Evolutionary conservation across 148 eudicot genomes (phyloP).

Genomic region (Mesembryanthemum crystallinum): DNA sequence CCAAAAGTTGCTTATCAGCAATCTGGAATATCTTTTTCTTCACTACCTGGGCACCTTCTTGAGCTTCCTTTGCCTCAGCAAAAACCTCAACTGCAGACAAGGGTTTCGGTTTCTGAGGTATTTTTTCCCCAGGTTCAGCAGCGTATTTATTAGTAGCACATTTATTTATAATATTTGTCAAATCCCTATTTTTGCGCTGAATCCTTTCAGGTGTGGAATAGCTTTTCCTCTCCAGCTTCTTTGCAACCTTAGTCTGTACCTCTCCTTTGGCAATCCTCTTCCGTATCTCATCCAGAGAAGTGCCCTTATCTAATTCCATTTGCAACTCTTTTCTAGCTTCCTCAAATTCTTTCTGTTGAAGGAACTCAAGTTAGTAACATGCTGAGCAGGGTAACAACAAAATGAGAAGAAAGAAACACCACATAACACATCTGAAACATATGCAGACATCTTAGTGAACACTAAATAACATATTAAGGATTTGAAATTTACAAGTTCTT

Average conservation of each 20-base stretch:
- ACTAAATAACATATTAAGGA: slow-evolving; percentile 1
- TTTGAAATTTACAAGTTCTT: slow-evolving; percentile 50
- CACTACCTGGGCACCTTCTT: slow-evolving; percentile 36
- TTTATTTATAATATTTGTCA: slow-evolving; percentile 58
- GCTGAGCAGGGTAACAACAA: background rate
- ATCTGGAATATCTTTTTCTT: slow-evolving; percentile 58
- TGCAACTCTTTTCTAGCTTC: slow-evolving; percentile 86
- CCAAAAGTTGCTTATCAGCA: slow-evolving; percentile 81
- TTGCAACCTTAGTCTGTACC: slow-evolving; percentile 63
- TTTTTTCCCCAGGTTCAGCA: slow-evolving; percentile 30
- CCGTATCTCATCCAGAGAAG: slow-evolving; percentile 59
- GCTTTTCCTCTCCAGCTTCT: slow-evolving; percentile 47
- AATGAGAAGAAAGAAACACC: background rate
- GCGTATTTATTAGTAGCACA: slow-evolving; percentile 39
- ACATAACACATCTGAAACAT: background rate
- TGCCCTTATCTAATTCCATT: slow-evolving; percentile 67
- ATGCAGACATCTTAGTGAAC: background rate
- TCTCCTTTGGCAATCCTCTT: slow-evolving; percentile 72
- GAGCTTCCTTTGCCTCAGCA: slow-evolving; percentile 52
- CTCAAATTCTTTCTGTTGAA: slow-evolving; percentile 73
- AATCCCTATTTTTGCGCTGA: slow-evolving; percentile 83
- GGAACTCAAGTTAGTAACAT: slow-evolving; percentile 17
- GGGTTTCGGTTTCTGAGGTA: slow-evolving; percentile 40
- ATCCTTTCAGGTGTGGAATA: slow-evolving; percentile 47
- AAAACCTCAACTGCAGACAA: slow-evolving; percentile 60